Evolutionary conservation across 106 monocot species (phyloP).

Genomic region (Allium sativum): DNA sequence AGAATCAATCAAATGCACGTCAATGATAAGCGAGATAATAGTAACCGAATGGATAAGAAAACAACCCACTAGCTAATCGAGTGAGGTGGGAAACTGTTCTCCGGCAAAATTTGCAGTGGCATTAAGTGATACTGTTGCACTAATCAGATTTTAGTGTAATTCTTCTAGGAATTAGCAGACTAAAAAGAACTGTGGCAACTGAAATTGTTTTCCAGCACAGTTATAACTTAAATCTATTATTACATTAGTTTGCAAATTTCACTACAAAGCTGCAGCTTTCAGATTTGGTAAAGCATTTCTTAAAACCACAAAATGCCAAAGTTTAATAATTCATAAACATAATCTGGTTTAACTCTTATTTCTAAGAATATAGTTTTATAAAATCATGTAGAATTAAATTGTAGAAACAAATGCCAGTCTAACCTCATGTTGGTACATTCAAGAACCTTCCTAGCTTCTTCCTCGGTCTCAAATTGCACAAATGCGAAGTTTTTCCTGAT

Average conservation of each 20-base stretch:
- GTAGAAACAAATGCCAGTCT: not conserved
- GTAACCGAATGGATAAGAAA: too few species aligned
- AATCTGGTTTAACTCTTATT: not conserved
- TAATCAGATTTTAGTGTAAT: too few species aligned
- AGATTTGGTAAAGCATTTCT: not conserved
- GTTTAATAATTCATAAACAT: not conserved
- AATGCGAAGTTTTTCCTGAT: slow-evolving; percentile 96
- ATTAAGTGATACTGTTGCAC: too few species aligned
- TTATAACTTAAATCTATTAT: too few species aligned
- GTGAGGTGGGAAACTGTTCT: too few species aligned
- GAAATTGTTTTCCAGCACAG: too few species aligned
- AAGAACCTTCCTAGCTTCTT: slow-evolving; percentile 90
- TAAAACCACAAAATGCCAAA: not conserved
- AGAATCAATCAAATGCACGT: too few species aligned
- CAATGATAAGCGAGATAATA: too few species aligned
- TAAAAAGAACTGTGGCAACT: too few species aligned
- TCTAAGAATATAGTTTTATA: not conserved
- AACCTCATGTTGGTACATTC: slow-evolving; percentile 91
- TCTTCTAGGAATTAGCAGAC: too few species aligned
- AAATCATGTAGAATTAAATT: not conserved
- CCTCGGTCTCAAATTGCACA: slow-evolving; percentile 72
- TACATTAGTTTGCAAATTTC: not conserved
- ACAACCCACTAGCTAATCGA: too few species aligned
- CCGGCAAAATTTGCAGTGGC: too few species aligned
- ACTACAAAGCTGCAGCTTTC: not conserved